Base-by-base conservation (phyloP, 208 protist genomes). In the Leishmania martiniquensis region DNA sequence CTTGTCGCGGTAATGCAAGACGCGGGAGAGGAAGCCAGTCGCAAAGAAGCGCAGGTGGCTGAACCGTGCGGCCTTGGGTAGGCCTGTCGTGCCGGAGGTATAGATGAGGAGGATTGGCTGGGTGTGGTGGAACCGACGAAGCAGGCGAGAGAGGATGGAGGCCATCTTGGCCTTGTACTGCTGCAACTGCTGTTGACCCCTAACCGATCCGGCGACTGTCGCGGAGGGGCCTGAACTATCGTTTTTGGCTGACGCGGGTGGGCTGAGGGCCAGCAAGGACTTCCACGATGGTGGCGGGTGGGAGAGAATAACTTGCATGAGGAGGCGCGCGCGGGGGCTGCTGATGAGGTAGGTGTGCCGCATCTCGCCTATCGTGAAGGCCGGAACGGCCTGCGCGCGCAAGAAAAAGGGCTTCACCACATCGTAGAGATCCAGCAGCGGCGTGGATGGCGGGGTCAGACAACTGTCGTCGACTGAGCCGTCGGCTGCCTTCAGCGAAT, bases 71-170 rank as follows among this genome's bases (percentile, higher is more conserved):
- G 92, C 94, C 78, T 98, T 97, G 51, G 93, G 91, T 68, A 95
- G 77, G 4, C 94, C 94, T 6, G 96, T 96, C 2, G 94, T 98
- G 42, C 95, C 95, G 32, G 88, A 95, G n/a, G 91, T 97, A 78
- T 92, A 97, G 74, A 97, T 96, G 77, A 90, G 80, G n/a, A 93
- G 75, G 13, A 93, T 73, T 0, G 90, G 87, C 78, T 90, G 85
- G 4, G 85, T 86, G 45, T 78, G 81, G 52, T 74, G 60, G 69
- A 91, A 93, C 63, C 80, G 85, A 22, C 60, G 45, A 22, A 93
- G 79, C 76, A 55, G 81, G 29, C 52, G 63, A 20, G 44, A 86
- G 63, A 81, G 77, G 45, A 72, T 81, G 22, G 77, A 57, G n/a
- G 42, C 71, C 60, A 81, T 71, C 51, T 81, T 81, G 15, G 39